Evolutionary conservation across 2,329 filamentous ascomycete species (phyloP), one percentile per base, ranked within the genome.

Genomic region (Botrytis medusae): DNA sequence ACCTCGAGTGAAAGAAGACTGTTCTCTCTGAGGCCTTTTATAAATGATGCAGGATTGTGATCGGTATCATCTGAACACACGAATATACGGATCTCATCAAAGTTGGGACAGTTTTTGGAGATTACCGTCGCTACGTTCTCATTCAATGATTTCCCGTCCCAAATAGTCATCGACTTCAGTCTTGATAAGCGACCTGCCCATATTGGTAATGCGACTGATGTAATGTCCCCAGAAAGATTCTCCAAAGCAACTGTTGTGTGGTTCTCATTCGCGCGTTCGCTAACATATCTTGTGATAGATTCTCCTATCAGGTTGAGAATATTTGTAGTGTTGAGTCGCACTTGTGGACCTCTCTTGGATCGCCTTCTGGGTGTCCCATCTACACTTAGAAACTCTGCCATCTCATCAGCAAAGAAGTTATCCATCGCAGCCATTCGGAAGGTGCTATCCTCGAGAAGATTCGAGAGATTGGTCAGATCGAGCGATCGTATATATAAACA

Each of bases 401-500:
- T 84, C 5, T 81, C 80, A 1, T 81, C 82, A 4, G 78, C 77
- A 65, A 86, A 86, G 75, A 87, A 85, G 14, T 69, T 77, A 1
- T 81, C 73, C 22, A 81, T 77, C 46, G 81, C 74, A 4, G 70
- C 60, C 1, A 74, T 73, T 40, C 82, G 78, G 42, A 80, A 78
- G 14, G 75, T 74, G 51, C 87, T 83, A 73, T 91, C 87, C 16
- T 87, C 85, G 2, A 93, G 83, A 34, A 92, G 83, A 59, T 88
- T 83, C 18, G 84, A 82, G 1, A 93, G 84, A 78, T 91, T 88
- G 71, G 88, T 84, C 16, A 93, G 85, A 76, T 91, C 88, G 54
- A 94, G 83, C 40, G 85, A 84, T 72, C 87, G 88, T 72, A 93
- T 87, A 81, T 92, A 93, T 54, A 88, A 85, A 77, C 88, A 92